phyloP scores from a whole-genome alignment of 106 monocot species.

The Chionographis japonica region DNA sequence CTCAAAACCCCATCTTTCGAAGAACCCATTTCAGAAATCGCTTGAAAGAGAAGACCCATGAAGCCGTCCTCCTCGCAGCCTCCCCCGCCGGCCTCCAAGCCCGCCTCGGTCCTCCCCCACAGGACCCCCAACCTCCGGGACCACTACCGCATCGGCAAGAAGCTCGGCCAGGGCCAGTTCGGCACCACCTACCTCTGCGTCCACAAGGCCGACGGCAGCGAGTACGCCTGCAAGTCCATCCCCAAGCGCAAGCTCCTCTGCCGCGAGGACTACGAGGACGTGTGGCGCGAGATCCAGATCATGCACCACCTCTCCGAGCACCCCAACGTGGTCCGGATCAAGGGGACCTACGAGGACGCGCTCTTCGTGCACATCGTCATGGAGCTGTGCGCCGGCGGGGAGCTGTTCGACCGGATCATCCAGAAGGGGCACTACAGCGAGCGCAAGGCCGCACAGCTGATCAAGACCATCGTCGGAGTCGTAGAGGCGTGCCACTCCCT shows the following conservation, averaged over 20 bases:
- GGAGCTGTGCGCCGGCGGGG: conserved; percentile 24
- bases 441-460: conserved; percentile 21
- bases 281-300: conserved; percentile 38
- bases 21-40: background rate
- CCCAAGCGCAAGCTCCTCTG: conserved; percentile 33
- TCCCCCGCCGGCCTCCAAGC: conserved; percentile 6
- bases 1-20: background rate
- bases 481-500: conserved; percentile 5
- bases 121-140: conserved; percentile 29
- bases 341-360: conserved; percentile 27
- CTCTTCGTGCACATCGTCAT: conserved; percentile 29
- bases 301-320: conserved; percentile 39
- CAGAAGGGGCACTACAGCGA: conserved; percentile 35
- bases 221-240: conserved; percentile 34
- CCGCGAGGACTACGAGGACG: conserved; percentile 33
- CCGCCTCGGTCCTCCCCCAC: conserved; percentile 30
- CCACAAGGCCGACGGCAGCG: conserved; percentile 16
- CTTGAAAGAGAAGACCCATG: no score
- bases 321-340: conserved; percentile 23
- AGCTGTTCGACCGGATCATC: conserved; percentile 29
- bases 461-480: conserved; percentile 16
- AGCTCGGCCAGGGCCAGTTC: conserved; percentile 31
- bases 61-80: background rate
- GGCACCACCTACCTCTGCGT: conserved; percentile 27
- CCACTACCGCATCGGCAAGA: conserved; percentile 24